Evolutionary conservation across 805 yeast genomes (phyloP).

Genomic region (Candida manassasensis): DNA sequence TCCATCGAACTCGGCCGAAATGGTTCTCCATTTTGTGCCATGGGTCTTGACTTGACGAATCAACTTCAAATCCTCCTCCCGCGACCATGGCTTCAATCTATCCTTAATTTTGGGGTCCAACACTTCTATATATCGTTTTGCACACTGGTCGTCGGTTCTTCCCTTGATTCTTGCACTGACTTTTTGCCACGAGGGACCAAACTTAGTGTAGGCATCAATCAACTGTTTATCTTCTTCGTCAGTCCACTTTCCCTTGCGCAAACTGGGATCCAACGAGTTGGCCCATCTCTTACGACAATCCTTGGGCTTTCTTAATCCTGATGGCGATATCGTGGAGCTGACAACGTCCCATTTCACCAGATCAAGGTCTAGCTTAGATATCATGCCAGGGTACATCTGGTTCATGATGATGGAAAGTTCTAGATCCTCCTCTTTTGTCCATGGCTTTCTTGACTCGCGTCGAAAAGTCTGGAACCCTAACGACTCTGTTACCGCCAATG

Average conservation of each 20-base stretch:
- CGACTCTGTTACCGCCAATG: constrained; percentile 60
- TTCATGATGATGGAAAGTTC: constrained; percentile 42
- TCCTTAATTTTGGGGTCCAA: constrained; percentile 77
- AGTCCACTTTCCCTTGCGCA: constrained; percentile 86
- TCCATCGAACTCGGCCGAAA: constrained; percentile 64
- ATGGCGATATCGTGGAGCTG: constrained; percentile 37
- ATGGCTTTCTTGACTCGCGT: constrained; percentile 56
- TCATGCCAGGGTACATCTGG: constrained; percentile 23
- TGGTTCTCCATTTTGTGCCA: constrained; percentile 89
- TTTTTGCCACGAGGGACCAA: constrained; percentile 84
- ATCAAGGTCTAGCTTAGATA: constrained; percentile 29
- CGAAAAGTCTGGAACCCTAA: constrained; percentile 73
- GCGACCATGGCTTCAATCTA: constrained; percentile 73
- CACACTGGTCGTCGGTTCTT: constrained; percentile 92
- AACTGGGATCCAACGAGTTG: constrained; percentile 75
- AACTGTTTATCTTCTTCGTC: constrained; percentile 68
- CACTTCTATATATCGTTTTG: constrained; percentile 85
- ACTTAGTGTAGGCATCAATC: constrained; percentile 55
- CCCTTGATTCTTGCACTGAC: constrained; percentile 74
- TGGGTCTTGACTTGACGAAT: constrained; percentile 61
- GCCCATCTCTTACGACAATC: constrained; percentile 88
- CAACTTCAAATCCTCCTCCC: constrained; percentile 68
- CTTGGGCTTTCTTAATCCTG: constrained; percentile 57
- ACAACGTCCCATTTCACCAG: constrained; percentile 60
- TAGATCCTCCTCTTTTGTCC: constrained; percentile 74